These are phyloP conservation scores for Xylaria sp. DNA, from an alignment of 2,329 filamentous ascomycete genomes.

Conservation along the genomic window DNA sequence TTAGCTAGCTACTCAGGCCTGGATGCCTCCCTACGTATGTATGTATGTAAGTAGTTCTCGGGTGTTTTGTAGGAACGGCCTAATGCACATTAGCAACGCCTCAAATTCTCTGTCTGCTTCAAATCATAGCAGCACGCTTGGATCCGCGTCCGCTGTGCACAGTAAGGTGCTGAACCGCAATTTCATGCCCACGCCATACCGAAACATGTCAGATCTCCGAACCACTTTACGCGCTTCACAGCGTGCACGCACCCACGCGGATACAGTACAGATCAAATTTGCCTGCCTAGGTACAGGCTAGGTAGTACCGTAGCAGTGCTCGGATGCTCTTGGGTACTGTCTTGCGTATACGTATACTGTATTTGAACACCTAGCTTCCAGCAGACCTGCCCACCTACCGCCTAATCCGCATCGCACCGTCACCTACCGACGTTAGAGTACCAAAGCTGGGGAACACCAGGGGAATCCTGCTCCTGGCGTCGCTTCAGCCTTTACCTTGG, in stretches of 20 bases:
- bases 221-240: conserved; percentile 41
- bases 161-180: conserved; percentile 28
- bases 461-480: conserved; percentile 42
- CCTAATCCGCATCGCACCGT: conserved; percentile 11
- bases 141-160: conserved; percentile 32
- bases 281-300: not conserved
- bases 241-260: conserved; percentile 27
- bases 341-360: not conserved
- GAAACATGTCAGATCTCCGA: conserved; percentile 32
- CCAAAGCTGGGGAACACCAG: conserved; percentile 30
- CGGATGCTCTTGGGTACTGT: conserved; percentile 9
- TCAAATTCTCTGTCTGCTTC: conserved; percentile 24
- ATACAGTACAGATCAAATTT: conserved; percentile 19
- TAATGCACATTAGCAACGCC: conserved; percentile 38
- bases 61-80: conserved; percentile 30
- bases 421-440: conserved; percentile 12
- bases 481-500: conserved; percentile 46
- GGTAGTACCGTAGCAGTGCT: not conserved
- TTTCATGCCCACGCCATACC: conserved; percentile 34
- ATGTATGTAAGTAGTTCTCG: not conserved
- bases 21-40: not conserved
- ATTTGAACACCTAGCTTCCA: not conserved
- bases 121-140: conserved; percentile 27
- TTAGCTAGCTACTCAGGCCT: not conserved
- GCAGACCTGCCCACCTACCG: not conserved